Conservation (phyloP, 202 grass and related monocot species). For the Carex arenaria region DNA sequence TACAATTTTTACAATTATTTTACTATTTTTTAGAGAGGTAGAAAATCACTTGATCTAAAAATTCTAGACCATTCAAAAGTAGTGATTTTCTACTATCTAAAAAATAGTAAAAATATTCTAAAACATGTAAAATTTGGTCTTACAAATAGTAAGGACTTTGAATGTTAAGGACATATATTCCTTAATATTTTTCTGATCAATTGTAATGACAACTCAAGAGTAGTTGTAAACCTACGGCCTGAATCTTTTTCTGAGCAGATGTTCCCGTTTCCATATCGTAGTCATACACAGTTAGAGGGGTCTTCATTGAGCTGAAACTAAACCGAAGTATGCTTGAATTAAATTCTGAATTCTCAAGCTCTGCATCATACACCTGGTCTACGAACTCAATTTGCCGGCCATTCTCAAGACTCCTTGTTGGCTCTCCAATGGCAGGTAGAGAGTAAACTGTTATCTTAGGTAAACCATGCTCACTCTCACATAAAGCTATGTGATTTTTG, state of each 20-base stretch:
- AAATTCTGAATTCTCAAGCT: conserved; percentile 52
- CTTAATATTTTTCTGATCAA: no score
- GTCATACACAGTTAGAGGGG: conserved; percentile 68
- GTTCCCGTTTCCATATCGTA: conserved; percentile 77
- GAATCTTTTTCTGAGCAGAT: conserved; percentile 76
- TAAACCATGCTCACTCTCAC: conserved; percentile 79
- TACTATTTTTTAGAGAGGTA: no score
- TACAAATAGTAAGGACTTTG: no score
- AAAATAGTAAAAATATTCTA: no score
- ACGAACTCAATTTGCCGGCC: conserved; percentile 60
- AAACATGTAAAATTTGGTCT: no score
- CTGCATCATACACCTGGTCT: conserved; percentile 68
- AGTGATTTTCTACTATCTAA: no score
- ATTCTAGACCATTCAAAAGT: no score
- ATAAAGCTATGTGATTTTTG: conserved; percentile 66
- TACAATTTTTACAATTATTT: no score
- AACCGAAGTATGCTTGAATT: conserved; percentile 65
- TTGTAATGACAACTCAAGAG: no score
- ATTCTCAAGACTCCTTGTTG: conserved; percentile 51
- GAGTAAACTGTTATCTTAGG: conserved; percentile 64
- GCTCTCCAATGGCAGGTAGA: conserved; percentile 56
- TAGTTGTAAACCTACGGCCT: conserved; percentile 43
- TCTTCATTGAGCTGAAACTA: conserved; percentile 82
- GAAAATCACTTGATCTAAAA: no score
- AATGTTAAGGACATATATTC: no score